Conservation (phyloP, 2,329 filamentous ascomycete species). For the Arthroderma uncinatum region DNA sequence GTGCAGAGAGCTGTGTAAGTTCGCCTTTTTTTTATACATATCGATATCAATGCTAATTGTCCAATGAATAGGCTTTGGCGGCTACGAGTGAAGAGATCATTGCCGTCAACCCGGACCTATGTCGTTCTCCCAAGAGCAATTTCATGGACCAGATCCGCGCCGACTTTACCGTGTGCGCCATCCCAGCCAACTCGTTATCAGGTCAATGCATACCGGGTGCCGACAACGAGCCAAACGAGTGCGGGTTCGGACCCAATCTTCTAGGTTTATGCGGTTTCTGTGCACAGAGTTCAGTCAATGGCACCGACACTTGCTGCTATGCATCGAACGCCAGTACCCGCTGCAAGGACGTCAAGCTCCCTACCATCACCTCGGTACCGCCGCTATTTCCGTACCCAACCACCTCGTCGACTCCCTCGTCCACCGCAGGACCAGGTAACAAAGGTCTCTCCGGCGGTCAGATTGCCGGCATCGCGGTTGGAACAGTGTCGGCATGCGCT, state of each 20-base stretch:
- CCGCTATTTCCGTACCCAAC: conserved; percentile 52
- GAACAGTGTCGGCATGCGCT: conserved; percentile 59
- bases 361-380: conserved; percentile 51
- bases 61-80: conserved; percentile 55
- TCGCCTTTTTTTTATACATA: conserved; percentile 6
- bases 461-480: conserved; percentile 84
- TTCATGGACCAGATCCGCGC: conserved; percentile 70
- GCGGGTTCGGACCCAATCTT: conserved; percentile 64
- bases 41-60: conserved; percentile 13
- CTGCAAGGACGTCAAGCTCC: conserved; percentile 67
- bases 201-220: conserved; percentile 63
- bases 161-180: conserved; percentile 80
- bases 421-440: conserved; percentile 20
- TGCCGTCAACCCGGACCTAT: conserved; percentile 60
- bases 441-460: conserved; percentile 34
- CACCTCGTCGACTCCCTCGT: conserved; percentile 48
- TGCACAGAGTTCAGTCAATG: conserved; percentile 68
- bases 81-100: conserved; percentile 84
- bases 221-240: conserved; percentile 73
- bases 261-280: conserved; percentile 81
- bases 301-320: conserved; percentile 90
- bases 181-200: conserved; percentile 69
- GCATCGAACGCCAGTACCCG: conserved; percentile 62
- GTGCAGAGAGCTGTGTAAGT: conserved; percentile 77
- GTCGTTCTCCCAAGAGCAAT: conserved; percentile 53